Evolutionary conservation across 2,329 filamentous ascomycete genomes (phyloP).

Genomic region (Nothophaeocryptopus gaeumannii): DNA sequence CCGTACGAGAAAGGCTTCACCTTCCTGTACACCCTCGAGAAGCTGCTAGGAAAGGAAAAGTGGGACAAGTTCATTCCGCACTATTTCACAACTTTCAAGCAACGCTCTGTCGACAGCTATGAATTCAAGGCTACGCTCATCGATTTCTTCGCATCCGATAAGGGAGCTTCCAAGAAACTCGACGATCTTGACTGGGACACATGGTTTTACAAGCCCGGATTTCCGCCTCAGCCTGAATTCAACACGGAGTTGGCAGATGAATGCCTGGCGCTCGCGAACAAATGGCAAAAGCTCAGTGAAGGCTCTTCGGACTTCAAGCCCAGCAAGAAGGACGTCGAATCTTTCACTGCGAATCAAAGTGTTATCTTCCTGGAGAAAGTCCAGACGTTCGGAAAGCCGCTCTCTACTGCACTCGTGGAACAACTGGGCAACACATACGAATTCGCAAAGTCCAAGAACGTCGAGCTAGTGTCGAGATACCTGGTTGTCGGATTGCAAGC

Average conservation of each 20-base stretch:
- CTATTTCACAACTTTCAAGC: conserved; percentile 83
- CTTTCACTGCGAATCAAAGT: conserved; percentile 80
- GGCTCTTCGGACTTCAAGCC: conserved; percentile 55
- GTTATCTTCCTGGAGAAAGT: conserved; percentile 86
- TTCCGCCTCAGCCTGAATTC: conserved; percentile 86
- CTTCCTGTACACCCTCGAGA: conserved; percentile 88
- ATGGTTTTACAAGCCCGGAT: conserved; percentile 83
- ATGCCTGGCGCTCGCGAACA: conserved; percentile 76
- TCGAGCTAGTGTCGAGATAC: conserved; percentile 80
- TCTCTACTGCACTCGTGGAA: conserved; percentile 65
- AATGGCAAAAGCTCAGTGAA: conserved; percentile 65
- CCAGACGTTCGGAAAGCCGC: conserved; percentile 62
- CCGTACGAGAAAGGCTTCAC: conserved; percentile 97
- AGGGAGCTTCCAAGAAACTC: conserved; percentile 60
- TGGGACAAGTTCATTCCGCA: conserved; percentile 96
- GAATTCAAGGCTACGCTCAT: conserved; percentile 89
- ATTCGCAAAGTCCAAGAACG: conserved; percentile 72
- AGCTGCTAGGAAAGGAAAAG: conserved; percentile 75
- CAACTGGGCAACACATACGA: conserved; percentile 73
- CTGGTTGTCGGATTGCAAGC: conserved; percentile 75
- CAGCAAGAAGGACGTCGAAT: conserved; percentile 63
- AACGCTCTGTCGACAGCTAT: conserved; percentile 85
- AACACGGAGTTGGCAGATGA: conserved; percentile 82
- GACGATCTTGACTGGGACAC: conserved; percentile 81
- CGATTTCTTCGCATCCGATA: conserved; percentile 74